Conservation (phyloP, 2,329 filamentous ascomycete genomes). For the Trichoderma arundinaceum region DNA sequence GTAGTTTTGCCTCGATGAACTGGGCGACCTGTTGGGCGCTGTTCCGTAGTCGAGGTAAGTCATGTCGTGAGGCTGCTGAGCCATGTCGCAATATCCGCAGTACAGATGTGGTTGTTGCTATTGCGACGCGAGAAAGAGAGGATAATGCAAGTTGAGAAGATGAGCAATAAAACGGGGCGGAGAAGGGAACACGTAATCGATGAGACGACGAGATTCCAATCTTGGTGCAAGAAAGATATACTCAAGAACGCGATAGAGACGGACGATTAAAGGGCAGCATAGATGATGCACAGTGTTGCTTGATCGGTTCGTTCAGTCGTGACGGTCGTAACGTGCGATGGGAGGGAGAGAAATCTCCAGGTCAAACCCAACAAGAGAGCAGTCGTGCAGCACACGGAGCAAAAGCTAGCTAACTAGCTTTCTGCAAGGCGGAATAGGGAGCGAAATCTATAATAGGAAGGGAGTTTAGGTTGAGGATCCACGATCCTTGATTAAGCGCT, state of each 20-base stretch:
- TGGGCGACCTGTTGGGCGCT: constrained; percentile 67
- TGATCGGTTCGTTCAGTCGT: constrained; percentile 32
- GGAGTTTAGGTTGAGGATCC: neutral
- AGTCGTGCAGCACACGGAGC: constrained; percentile 5
- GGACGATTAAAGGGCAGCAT: constrained; percentile 24
- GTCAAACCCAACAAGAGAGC: constrained; percentile 21
- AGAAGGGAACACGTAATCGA: constrained; percentile 22
- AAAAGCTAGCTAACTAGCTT: constrained; percentile 16
- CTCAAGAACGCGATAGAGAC: constrained; percentile 29
- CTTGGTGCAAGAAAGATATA: constrained; percentile 4
- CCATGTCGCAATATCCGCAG: constrained; percentile 41
- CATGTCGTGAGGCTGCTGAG: constrained; percentile 65
- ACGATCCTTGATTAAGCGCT: constrained; percentile 6
- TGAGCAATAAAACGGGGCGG: constrained; percentile 28
- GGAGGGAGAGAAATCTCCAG: neutral
- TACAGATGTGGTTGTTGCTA: constrained; percentile 36
- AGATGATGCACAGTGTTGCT: constrained; percentile 21
- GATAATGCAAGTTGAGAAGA: neutral
- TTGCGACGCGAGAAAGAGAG: constrained; percentile 35
- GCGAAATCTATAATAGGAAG: neutral
- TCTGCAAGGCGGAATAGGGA: constrained; percentile 1
- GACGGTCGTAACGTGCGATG: constrained; percentile 31
- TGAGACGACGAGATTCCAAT: constrained; percentile 12
- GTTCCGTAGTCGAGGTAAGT: constrained; percentile 71
- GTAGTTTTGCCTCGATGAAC: constrained; percentile 68